These are phyloP conservation scores for Linnemannia zychae DNA, from an alignment of 192 early-diverging fungal species.

Conservation along the genomic window DNA sequence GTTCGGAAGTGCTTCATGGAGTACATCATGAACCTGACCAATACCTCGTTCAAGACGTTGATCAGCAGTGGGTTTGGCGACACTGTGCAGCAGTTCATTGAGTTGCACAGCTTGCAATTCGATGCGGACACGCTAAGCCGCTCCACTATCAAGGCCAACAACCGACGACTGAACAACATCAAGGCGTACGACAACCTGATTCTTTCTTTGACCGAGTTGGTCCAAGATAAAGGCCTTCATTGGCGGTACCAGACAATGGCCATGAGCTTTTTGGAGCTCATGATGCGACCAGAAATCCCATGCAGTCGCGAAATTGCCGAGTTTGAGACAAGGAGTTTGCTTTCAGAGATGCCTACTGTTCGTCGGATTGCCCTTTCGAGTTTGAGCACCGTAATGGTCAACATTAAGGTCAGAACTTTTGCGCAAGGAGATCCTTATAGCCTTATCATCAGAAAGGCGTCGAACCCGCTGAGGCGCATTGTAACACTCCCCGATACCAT, in stretches of 20 bases:
- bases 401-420: constrained; percentile 79
- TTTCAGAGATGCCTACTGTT: constrained; percentile 81
- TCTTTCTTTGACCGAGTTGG: constrained; percentile 68
- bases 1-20: constrained; percentile 74
- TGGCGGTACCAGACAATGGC: constrained; percentile 90
- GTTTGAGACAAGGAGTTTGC: constrained; percentile 71
- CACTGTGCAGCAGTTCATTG: constrained; percentile 19
- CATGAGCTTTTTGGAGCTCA: constrained; percentile 83
- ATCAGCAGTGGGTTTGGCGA: constrained; percentile 33
- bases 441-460: constrained; percentile 54
- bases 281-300: constrained; percentile 71
- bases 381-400: constrained; percentile 71
- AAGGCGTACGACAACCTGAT: constrained; percentile 59
- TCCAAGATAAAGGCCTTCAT: constrained; percentile 74
- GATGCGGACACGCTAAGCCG: constrained; percentile 33
- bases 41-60: constrained; percentile 62
- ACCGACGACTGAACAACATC: constrained; percentile 44
- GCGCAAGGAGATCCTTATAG: constrained; percentile 62
- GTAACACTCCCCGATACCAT: constrained; percentile 55
- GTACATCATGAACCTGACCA: constrained; percentile 66
- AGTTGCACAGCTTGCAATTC: constrained; percentile 12
- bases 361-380: constrained; percentile 75
- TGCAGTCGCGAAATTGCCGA: constrained; percentile 67
- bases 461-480: constrained; percentile 58
- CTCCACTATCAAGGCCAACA: constrained; percentile 28